Evolutionary conservation across 2,329 filamentous ascomycete species (phyloP).

Genomic region (Dothistroma septosporum): DNA sequence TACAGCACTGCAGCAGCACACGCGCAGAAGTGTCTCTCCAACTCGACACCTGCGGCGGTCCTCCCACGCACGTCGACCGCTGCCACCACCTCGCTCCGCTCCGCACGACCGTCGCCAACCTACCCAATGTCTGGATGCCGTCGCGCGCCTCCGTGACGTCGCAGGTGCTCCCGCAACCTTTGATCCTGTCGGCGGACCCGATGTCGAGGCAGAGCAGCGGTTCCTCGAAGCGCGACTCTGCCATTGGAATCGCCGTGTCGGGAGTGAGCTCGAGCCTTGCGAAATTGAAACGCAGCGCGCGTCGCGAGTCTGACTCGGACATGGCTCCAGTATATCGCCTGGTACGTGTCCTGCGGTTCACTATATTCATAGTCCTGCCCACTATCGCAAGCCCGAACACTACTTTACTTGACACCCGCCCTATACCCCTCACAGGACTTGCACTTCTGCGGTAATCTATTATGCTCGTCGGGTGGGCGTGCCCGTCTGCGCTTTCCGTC

Average conservation of each 20-base stretch:
- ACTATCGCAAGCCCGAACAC: not conserved
- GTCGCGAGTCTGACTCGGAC: conserved; percentile 13
- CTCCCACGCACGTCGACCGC: not conserved
- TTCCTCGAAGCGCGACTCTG: conserved; percentile 22
- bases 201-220: conserved; percentile 21
- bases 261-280: conserved; percentile 8
- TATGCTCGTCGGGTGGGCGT: conserved; percentile 5
- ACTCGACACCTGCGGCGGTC: not conserved
- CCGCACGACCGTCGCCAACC: conserved; percentile 1
- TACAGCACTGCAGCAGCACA: not conserved
- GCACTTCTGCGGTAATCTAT: not conserved
- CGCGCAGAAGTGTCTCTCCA: not conserved
- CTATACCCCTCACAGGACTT: not conserved
- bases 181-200: conserved; percentile 19
- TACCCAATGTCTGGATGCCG: conserved; percentile 12
- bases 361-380: not conserved
- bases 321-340: conserved; percentile 27
- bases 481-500: conserved; percentile 3
- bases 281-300: conserved; percentile 14
- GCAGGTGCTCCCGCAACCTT: conserved; percentile 23
- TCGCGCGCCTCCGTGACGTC: conserved; percentile 20
- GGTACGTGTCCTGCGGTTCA: conserved; percentile 16
- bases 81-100: not conserved
- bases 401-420: not conserved
- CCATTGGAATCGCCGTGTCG: conserved; percentile 13